Evolutionary conservation across 352 stramenopile genomes (phyloP).

Genomic region (Phytophthora meadii): DNA sequence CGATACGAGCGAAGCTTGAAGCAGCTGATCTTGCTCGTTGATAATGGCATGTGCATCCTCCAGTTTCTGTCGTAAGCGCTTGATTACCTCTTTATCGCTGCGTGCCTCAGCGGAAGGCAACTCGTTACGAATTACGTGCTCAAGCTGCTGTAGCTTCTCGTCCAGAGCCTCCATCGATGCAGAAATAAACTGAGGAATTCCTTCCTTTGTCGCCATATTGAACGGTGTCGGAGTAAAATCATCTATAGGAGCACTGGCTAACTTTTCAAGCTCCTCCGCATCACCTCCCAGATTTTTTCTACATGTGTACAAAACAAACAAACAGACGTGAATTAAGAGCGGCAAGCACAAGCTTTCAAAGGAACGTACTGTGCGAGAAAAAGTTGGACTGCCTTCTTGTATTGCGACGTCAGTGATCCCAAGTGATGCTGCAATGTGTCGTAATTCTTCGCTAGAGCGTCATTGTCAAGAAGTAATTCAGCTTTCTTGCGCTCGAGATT

Average conservation of each 20-base stretch:
- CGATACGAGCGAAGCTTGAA: slow-evolving; percentile 64
- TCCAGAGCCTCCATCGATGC: slow-evolving; percentile 55
- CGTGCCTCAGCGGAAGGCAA: slow-evolving; percentile 39
- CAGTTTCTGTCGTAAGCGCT: slow-evolving; percentile 70
- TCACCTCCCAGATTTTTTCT: slow-evolving; percentile 55
- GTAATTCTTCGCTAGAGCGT: slow-evolving; percentile 63
- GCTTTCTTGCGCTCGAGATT: slow-evolving; percentile 71
- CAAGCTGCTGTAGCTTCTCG: slow-evolving; percentile 60
- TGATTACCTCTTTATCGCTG: slow-evolving; percentile 51
- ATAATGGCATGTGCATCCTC: slow-evolving; percentile 70
- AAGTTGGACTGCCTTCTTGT: slow-evolving; percentile 75
- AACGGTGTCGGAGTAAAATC: slow-evolving; percentile 70
- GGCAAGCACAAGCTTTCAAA: too few relatives aligned
- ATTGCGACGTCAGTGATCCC: slow-evolving; percentile 70
- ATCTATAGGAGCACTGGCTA: slow-evolving; percentile 65
- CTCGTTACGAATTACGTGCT: slow-evolving; percentile 60
- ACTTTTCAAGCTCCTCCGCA: slow-evolving; percentile 53
- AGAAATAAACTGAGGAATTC: slow-evolving; percentile 59
- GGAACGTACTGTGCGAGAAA: slow-evolving; percentile 74
- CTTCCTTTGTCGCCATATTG: slow-evolving; percentile 70
- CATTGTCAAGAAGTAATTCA: slow-evolving; percentile 71
- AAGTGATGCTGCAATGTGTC: slow-evolving; percentile 63
- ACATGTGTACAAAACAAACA: slow-evolving; percentile 1
- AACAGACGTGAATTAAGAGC: too few relatives aligned
- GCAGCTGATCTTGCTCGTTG: slow-evolving; percentile 69